A percentile compares a stretch with the other conserved stretches of the same genome.
These are phyloP conservation scores for Cytospora chrysosperma DNA, from an alignment of 2,329 filamentous ascomycete species.

Conservation along the genomic window DNA sequence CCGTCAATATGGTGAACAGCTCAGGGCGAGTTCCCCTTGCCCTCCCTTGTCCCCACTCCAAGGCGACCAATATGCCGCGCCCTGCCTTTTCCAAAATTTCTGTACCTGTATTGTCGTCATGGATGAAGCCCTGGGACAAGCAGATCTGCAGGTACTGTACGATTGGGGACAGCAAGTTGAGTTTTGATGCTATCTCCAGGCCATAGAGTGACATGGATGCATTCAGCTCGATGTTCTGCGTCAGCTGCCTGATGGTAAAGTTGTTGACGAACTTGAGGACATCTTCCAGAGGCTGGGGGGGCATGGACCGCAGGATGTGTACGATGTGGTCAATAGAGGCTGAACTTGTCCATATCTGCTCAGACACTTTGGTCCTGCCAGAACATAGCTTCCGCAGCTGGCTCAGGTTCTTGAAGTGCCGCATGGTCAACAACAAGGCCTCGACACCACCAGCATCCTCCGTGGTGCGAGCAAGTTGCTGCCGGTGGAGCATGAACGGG, in stretches of 20 bases:
- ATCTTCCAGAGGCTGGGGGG: neutral
- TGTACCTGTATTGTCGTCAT: neutral
- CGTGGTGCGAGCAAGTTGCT: slow-evolving; percentile 4
- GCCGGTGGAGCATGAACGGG: slow-evolving; percentile 32
- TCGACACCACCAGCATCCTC: neutral
- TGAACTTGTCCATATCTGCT: neutral
- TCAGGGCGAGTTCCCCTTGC: slow-evolving; percentile 21
- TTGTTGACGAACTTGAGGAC: slow-evolving; percentile 43
- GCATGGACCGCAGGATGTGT: neutral
- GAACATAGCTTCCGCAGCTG: slow-evolving; percentile 31
- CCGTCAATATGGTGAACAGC: slow-evolving; percentile 27
- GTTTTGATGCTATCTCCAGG: slow-evolving; percentile 21
- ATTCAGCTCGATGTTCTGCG: slow-evolving; percentile 22
- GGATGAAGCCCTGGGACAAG: slow-evolving; percentile 10
- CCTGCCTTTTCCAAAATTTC: neutral
- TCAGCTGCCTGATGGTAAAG: slow-evolving; percentile 36
- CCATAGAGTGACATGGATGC: slow-evolving; percentile 25
- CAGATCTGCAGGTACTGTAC: slow-evolving; percentile 26
- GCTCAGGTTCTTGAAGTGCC: slow-evolving; percentile 15
- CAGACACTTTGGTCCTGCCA: slow-evolving; percentile 15
- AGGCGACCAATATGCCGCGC: slow-evolving; percentile 4
- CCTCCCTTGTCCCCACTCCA: slow-evolving; percentile 13
- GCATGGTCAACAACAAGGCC: slow-evolving; percentile 23
- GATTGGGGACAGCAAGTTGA: slow-evolving; percentile 22
- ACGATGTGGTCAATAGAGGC: slow-evolving; percentile 6